Base-by-base conservation (phyloP, 495 filamentous ascomycete genomes). In the Xylaria acuta region DNA sequence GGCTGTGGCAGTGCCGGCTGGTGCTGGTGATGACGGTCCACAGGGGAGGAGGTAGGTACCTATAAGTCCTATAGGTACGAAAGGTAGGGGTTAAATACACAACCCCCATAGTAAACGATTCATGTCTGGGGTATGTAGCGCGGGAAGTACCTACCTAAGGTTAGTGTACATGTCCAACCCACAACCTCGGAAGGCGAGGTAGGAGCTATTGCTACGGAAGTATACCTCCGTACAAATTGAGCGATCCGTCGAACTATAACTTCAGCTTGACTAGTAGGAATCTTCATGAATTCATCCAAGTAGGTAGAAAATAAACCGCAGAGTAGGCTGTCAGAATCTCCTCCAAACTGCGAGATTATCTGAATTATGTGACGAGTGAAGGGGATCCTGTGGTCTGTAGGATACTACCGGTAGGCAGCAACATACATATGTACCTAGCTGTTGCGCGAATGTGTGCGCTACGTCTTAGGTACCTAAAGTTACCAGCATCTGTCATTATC, bases 1-100 rank as follows among this genome's bases (percentile, higher is more conserved):
- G 54, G 67, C 25, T 62, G 67, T 69, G 67, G 67, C 67, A 69
- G 67, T 69, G 67, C 67, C 27, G 54, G 47, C 41, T 60, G 56
- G 16, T 38, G 67, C 25, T 51, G 43, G 22, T 32, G 63, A 41
- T 66, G 25, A 36, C 59, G 60, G n/a, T 40, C 38, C 30, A 20
- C 60, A 30, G 62, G 40, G 22, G 25, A 27, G 3, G 20, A 66
- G 43, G 64, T 67, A 66, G 43, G 64, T 67, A 53, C 7, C 45
- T n/a, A 5, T 49, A 49, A 49, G 45, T 47, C 18, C 18, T 47
- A 16, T 49, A 49, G 6, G 45, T 49, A 49, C 45, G n/a, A n/a
- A n/a, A n/a, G n/a, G n/a, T n/a, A n/a, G n/a, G n/a, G n/a, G n/a
- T n/a, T n/a, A n/a, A n/a, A n/a, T n/a, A n/a, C n/a, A n/a, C n/a